phyloP scores from a whole-genome alignment of 495 filamentous ascomycete species.

The Penicillium simplicissimum region DNA sequence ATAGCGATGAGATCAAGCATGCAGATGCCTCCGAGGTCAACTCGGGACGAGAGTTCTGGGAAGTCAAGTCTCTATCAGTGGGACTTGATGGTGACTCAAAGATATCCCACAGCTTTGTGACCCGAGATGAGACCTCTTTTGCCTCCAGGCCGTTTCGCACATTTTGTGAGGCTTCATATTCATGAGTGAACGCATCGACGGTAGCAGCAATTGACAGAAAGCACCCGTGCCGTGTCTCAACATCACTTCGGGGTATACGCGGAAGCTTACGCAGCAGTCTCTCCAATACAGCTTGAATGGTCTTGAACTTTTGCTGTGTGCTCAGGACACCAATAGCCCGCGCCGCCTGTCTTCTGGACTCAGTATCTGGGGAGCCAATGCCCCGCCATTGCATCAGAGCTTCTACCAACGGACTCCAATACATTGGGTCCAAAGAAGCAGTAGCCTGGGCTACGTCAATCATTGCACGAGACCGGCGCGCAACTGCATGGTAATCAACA shows the following conservation, averaged over 20 bases:
- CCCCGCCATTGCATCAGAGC: constrained; percentile 87
- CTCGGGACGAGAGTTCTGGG: constrained; percentile 62
- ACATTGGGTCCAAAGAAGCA: constrained; percentile 61
- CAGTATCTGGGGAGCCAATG: constrained; percentile 70
- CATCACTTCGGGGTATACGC: constrained; percentile 55
- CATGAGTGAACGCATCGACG: constrained; percentile 35
- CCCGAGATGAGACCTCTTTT: constrained; percentile 21
- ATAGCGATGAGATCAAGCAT: constrained; percentile 51
- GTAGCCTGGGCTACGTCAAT: constrained; percentile 69
- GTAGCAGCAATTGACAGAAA: constrained; percentile 58
- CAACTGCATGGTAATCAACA: constrained; percentile 92
- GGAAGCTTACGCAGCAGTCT: constrained; percentile 46
- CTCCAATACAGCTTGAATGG: constrained; percentile 36
- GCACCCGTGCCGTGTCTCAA: constrained; percentile 68
- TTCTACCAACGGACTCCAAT: constrained; percentile 68
- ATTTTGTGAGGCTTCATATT: constrained; percentile 13
- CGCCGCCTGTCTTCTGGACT: constrained; percentile 71
- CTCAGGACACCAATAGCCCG: constrained; percentile 64
- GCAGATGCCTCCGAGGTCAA: constrained; percentile 66
- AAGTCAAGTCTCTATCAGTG: constrained; percentile 45
- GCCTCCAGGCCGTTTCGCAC: constrained; percentile 19
- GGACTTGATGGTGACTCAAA: constrained; percentile 40
- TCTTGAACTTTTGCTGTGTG: constrained; percentile 31
- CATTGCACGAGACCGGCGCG: constrained; percentile 79
- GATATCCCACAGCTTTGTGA: constrained; percentile 42